These are phyloP conservation scores for Hypoxylon sp. DNA, from an alignment of 2,329 filamentous ascomycete species.

Conservation along the genomic window DNA sequence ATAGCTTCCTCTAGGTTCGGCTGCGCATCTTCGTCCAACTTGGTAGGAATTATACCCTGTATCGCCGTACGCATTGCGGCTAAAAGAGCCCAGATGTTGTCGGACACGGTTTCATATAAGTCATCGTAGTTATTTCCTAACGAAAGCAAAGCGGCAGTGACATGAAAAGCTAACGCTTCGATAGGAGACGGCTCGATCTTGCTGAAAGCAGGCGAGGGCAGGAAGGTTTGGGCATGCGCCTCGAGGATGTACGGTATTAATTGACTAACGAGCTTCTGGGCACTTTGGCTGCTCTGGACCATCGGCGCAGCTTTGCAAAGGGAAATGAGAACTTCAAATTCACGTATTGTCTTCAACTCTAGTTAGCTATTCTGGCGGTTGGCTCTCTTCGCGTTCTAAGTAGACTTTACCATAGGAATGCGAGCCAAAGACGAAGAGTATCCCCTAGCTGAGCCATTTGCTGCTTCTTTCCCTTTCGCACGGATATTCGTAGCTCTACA, in stretches of 20 bases:
- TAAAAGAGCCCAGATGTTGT: slow-evolving; percentile 79
- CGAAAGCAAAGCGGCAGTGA: slow-evolving; percentile 84
- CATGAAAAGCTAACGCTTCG: slow-evolving; percentile 82
- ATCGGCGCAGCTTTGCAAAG: slow-evolving; percentile 90
- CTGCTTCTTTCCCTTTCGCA: slow-evolving; percentile 58
- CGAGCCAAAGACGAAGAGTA: slow-evolving; percentile 61
- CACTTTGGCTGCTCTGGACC: slow-evolving; percentile 77
- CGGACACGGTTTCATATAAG: slow-evolving; percentile 74
- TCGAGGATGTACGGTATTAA: slow-evolving; percentile 88
- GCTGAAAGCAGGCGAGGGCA: slow-evolving; percentile 84
- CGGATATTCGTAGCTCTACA: slow-evolving; percentile 69
- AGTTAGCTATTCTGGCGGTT: slow-evolving; percentile 37
- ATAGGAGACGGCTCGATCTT: slow-evolving; percentile 89
- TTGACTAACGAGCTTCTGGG: slow-evolving; percentile 82
- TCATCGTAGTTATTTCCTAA: slow-evolving; percentile 80
- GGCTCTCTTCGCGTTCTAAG: slow-evolving; percentile 5
- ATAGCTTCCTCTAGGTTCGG: slow-evolving; percentile 75
- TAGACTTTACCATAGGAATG: slow-evolving; percentile 69
- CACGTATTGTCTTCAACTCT: slow-evolving; percentile 77
- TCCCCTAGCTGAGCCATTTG: slow-evolving; percentile 64
- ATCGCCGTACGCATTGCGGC: slow-evolving; percentile 76
- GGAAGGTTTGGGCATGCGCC: slow-evolving; percentile 82
- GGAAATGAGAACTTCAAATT: slow-evolving; percentile 91
- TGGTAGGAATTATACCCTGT: slow-evolving; percentile 66
- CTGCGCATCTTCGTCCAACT: slow-evolving; percentile 67